Base-by-base conservation (phyloP, 108 stramenopile genomes). In the Mediolabrus comicus region DNA sequence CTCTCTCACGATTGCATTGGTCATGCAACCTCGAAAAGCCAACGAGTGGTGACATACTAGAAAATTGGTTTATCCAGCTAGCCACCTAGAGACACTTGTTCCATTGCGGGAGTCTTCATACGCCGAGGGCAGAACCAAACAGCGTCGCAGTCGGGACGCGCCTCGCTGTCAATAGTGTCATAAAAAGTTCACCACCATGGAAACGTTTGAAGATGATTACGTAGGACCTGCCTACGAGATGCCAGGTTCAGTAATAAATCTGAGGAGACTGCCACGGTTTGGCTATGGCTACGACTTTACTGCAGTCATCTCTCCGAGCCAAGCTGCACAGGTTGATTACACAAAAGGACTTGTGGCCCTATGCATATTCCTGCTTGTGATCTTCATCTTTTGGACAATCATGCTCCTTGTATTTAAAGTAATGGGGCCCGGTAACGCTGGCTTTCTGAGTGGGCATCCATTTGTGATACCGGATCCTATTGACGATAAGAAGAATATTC, bases 361-460 rank as follows among this genome's bases (percentile, higher is more conserved):
- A 14, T 72, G 72, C 65, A 54, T 73, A 4, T 73, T 64, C 32
- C 31, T 64, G 11, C 36, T 78, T 4, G 24, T 67, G 7, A 67
- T 78, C 39, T 76, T 76, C 43, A 17, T 76, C 17, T 59, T 78
- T 31, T 78, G 77, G 77, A 78, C 38, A 1, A 32, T 64, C 16
- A 16, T 46, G n/a, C 24, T 78, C 13, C 5, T 67, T 6, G 65
- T 72, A 0, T 67, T 78, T 28, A 73, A 72, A 53, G 35, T 57
- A 4, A 78, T 78, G 77, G 77, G 77, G 27, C 71, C 71, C 1
- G 77, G 59, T 11, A 72, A 78, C 38, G 77, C 72, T 3, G 77
- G 77, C 5, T 78, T 78, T 56, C 36, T 78, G 11, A 59, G 63
- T n/a, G 77, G 77, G 2, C 58, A 73, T 51, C 72, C 43, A 17